phyloP scores from a whole-genome alignment of 1,139 yeast genomes.

The Chernovozyma sophiae-reginae region DNA sequence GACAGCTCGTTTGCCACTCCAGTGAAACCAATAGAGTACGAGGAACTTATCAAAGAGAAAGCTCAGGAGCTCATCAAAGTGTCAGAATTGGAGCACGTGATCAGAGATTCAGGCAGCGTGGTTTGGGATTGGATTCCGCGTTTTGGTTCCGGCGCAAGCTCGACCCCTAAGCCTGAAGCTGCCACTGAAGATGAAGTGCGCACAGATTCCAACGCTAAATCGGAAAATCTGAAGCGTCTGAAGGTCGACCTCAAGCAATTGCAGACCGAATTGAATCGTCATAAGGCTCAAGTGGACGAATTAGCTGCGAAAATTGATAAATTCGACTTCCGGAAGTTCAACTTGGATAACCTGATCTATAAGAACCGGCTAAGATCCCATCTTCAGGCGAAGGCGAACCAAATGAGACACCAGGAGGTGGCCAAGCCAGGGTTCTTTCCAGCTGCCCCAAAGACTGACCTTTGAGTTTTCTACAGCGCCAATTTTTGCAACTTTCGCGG shows the following conservation, averaged over 20 bases:
- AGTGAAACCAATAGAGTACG: slow-evolving; percentile 43
- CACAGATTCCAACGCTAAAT: no score
- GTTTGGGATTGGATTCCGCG: not conserved
- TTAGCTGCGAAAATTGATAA: slow-evolving; percentile 17
- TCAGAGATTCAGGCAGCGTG: slow-evolving; percentile 11
- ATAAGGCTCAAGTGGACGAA: slow-evolving; percentile 10
- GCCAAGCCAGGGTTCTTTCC: slow-evolving; percentile 51
- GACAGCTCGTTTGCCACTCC: slow-evolving; percentile 64
- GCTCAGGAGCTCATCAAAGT: slow-evolving; percentile 39
- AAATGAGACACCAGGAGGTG: slow-evolving; percentile 38
- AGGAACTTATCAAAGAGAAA: slow-evolving; percentile 36
- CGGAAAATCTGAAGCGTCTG: no score
- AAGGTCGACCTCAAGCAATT: slow-evolving; percentile 21
- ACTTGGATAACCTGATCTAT: slow-evolving; percentile 51
- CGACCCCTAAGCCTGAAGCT: no score
- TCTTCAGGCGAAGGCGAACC: slow-evolving; percentile 34
- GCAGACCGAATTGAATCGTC: slow-evolving; percentile 14
- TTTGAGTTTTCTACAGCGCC: no score
- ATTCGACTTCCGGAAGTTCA: slow-evolving; percentile 43
- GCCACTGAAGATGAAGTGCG: no score
- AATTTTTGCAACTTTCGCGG: no score
- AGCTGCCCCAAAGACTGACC: slow-evolving; percentile 36
- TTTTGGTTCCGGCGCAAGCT: not conserved
- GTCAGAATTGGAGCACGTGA: slow-evolving; percentile 22
- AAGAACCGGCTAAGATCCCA: slow-evolving; percentile 45